A percentile compares a stretch with the other conserved stretches of the same genome.
phyloP scores from a whole-genome alignment of 768 basidiomycete species.

The Guyanaporus albipodus region DNA sequence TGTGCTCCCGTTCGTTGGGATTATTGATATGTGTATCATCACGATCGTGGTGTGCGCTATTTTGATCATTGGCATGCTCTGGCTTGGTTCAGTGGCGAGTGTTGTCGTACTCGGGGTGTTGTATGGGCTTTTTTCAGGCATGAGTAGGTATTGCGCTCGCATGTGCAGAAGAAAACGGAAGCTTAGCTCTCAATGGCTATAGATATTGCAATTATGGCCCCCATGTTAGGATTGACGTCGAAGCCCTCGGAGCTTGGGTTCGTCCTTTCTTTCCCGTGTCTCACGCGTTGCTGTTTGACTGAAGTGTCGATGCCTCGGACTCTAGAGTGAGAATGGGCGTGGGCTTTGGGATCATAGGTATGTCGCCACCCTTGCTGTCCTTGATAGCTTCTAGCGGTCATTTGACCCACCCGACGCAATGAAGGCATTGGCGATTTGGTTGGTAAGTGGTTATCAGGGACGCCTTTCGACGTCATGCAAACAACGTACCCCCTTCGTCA shows the following conservation, averaged over 20 bases:
- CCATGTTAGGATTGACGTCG: constrained; percentile 44
- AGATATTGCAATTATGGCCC: constrained; percentile 40
- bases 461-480: neutral
- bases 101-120: constrained; percentile 41
- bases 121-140: constrained; percentile 49
- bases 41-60: constrained; percentile 32
- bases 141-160: constrained; percentile 26
- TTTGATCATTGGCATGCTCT: constrained; percentile 44
- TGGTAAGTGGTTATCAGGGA: constrained; percentile 6
- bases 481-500: constrained; percentile 18
- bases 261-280: constrained; percentile 3
- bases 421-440: constrained; percentile 28
- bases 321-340: constrained; percentile 41
- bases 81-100: constrained; percentile 35
- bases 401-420: neutral
- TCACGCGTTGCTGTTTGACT: neutral
- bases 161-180: neutral
- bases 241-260: constrained; percentile 51
- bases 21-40: constrained; percentile 41
- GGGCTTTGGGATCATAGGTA: constrained; percentile 42
- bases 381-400: no score
- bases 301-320: no score
- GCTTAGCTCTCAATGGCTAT: neutral
- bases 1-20: constrained; percentile 38
- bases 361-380: constrained; percentile 3